Evolutionary conservation across 73 alveolate genomes (phyloP), one percentile per base, ranked within the genome.

Genomic region (Durusdinium trenchii): DNA sequence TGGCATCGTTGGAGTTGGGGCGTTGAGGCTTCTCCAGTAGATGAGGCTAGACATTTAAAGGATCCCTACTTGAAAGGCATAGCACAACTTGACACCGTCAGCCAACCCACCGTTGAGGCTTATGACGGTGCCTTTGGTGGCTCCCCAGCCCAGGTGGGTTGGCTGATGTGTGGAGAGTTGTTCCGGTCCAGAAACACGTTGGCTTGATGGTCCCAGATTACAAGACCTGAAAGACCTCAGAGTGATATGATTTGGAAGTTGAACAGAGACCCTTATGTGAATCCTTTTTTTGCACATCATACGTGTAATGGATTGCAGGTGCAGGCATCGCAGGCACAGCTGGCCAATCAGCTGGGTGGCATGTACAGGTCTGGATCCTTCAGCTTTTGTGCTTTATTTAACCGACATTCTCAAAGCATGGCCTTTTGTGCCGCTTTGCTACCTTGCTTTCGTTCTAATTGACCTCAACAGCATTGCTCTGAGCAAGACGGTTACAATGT

Each of bases 41-140:
- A n/a, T n/a, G n/a, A n/a, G n/a, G n/a, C n/a, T n/a, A n/a, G n/a
- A n/a, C n/a, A n/a, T n/a, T n/a, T n/a, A n/a, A n/a, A n/a, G n/a
- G n/a, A n/a, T n/a, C n/a, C n/a, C n/a, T n/a, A n/a, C n/a, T n/a
- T n/a, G n/a, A n/a, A n/a, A n/a, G n/a, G n/a, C n/a, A n/a, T n/a
- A n/a, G n/a, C n/a, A n/a, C n/a, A n/a, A n/a, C n/a, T n/a, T n/a
- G n/a, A n/a, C n/a, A n/a, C n/a, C n/a, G n/a, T n/a, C n/a, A n/a
- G 14, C 30, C 20, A 67, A 47, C 32, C 86, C 6, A 28, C 26
- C 38, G 7, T 36, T 36, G 43, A 91, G 98, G 89, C 98, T 43
- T 91, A 91, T 42, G 98, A 78, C 26, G 98, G 98, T 16, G 98
- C 98, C 89, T 91, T 91, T 45, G 98, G 98, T 36, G 98, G 98